A percentile compares a stretch with the other conserved stretches of the same genome.
phyloP scores from a whole-genome alignment of 2,329 filamentous ascomycete genomes.

The Epichloe scottii region DNA sequence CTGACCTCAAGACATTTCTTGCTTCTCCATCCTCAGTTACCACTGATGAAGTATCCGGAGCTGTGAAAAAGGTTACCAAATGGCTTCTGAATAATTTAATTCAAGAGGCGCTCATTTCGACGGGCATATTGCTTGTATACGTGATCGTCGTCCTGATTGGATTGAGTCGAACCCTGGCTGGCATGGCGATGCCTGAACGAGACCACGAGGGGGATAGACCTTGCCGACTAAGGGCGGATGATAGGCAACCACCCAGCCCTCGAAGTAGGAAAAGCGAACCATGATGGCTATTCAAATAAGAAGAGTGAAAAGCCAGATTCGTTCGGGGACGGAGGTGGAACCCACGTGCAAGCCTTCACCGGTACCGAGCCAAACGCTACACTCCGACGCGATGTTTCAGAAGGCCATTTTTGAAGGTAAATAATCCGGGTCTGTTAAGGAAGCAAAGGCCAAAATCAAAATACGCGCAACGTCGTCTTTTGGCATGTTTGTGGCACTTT shows the following conservation, averaged over 20 bases:
- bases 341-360: not conserved
- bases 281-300: not conserved
- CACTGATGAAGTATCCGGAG: constrained; percentile 68
- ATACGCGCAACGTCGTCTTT: too few species aligned
- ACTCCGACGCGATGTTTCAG: not conserved
- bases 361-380: not conserved
- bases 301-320: not conserved
- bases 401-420: not conserved
- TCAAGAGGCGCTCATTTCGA: constrained; percentile 70
- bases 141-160: constrained; percentile 66
- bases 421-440: not conserved
- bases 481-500: too few species aligned
- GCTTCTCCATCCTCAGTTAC: constrained; percentile 61
- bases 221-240: constrained; percentile 22
- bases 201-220: constrained; percentile 9
- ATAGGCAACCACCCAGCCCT: constrained; percentile 12
- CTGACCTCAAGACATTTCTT: constrained; percentile 57
- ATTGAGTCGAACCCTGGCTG: constrained; percentile 49
- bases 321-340: not conserved
- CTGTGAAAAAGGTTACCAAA: constrained; percentile 56
- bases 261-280: not conserved
- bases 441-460: too few species aligned
- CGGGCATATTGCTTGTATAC: constrained; percentile 63
- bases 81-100: constrained; percentile 56
- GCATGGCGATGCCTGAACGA: constrained; percentile 49